Percentiles rank a stretch among this genome's conserved stretches.
These are phyloP conservation scores for Fusarium verticillioides DNA, from an alignment of 2,329 filamentous ascomycete species.

Conservation along the genomic window DNA sequence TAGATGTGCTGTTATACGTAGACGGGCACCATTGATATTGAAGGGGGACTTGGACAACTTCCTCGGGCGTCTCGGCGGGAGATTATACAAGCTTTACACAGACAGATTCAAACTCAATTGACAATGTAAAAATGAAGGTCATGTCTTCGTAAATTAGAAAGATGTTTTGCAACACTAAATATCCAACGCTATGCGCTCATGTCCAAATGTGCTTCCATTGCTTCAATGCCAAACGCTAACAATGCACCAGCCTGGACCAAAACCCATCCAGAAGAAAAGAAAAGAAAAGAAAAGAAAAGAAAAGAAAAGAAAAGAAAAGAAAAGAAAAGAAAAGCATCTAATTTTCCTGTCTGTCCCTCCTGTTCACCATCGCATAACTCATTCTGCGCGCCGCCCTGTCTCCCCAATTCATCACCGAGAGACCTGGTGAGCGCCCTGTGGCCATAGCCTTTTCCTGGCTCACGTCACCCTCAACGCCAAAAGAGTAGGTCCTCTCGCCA, in stretches of 20 bases:
- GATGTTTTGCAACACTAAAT: not conserved
- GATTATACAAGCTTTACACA: not conserved
- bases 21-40: not conserved
- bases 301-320: not conserved
- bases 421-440: conserved; percentile 34
- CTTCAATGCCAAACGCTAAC: conserved; percentile 9
- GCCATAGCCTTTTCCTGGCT: conserved; percentile 37
- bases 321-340: not conserved
- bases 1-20: not conserved
- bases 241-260: not conserved
- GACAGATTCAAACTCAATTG: not conserved
- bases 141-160: conserved; percentile 26
- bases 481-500: conserved; percentile 38
- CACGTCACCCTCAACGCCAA: conserved; percentile 43
- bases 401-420: conserved; percentile 39
- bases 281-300: not conserved
- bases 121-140: not conserved
- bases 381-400: conserved; percentile 35
- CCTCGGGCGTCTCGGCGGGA: not conserved
- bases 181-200: conserved; percentile 24
- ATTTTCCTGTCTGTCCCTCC: conserved; percentile 15
- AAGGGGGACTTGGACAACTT: too few relatives aligned
- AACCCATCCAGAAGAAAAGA: not conserved
- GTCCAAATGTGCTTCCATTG: not conserved
- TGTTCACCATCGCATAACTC: conserved; percentile 36